These are phyloP conservation scores for Trypanosoma cruzi DNA, from an alignment of 208 protist genomes.

Conservation along the genomic window DNA sequence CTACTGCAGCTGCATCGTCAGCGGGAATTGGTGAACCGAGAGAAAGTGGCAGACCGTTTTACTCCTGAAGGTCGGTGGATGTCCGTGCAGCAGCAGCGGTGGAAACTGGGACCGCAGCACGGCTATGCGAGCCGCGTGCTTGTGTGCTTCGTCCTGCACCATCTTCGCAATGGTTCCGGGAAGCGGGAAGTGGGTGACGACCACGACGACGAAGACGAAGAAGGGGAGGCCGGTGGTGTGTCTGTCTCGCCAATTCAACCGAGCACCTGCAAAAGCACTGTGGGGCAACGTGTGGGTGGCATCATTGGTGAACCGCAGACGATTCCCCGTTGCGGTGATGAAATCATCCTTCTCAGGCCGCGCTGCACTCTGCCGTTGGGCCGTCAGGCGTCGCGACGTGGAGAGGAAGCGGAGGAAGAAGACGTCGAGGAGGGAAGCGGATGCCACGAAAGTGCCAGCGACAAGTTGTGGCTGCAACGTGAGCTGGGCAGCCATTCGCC, in stretches of 20 bases:
- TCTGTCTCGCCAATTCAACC: slow-evolving; percentile 8
- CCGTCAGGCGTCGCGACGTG: neutral
- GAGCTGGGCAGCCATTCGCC: neutral
- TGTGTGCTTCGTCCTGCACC: slow-evolving; percentile 9
- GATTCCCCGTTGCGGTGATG: neutral
- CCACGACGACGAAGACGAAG: neutral
- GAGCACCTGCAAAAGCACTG: neutral
- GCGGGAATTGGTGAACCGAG: neutral
- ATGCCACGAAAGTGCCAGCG: neutral
- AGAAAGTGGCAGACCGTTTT: neutral
- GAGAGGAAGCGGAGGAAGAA: neutral
- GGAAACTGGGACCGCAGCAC: neutral
- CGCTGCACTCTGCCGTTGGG: neutral
- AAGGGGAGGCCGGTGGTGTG: neutral
- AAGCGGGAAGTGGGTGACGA: neutral
- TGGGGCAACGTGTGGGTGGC: neutral
- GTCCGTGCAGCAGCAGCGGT: slow-evolving; percentile 9
- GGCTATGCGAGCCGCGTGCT: neutral
- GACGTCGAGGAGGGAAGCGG: neutral
- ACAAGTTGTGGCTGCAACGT: neutral
- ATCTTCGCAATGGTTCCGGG: neutral
- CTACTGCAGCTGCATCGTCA: neutral
- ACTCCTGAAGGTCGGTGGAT: slow-evolving; percentile 1
- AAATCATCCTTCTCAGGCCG: neutral
- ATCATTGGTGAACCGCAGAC: neutral